A percentile compares a stretch with the other conserved stretches of the same genome.
Conservation (phyloP, 305 asterid genomes). For the Fraxinus velutina region DNA sequence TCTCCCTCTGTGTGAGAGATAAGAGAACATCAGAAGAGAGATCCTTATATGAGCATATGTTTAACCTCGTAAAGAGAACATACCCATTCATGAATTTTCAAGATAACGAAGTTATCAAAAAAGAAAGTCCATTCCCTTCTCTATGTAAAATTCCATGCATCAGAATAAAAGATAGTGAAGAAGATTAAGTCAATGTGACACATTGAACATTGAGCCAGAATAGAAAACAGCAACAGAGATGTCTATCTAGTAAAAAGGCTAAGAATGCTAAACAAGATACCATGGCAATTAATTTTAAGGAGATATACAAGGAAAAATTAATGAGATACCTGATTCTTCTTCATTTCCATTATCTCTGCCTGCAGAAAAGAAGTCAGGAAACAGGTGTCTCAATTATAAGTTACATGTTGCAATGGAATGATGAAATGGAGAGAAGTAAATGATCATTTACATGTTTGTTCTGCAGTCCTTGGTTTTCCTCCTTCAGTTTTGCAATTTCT, state of each 20-base stretch:
- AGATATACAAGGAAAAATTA: not conserved
- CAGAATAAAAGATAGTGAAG: not conserved
- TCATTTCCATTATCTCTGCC: conserved; percentile 68
- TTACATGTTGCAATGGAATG: not conserved
- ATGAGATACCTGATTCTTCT: conserved; percentile 67
- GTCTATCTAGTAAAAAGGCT: not conserved
- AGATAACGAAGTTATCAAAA: not conserved
- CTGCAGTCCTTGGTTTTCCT: conserved; percentile 66
- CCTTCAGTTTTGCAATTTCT: conserved; percentile 90
- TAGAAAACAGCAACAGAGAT: not conserved
- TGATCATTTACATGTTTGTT: conserved; percentile 60
- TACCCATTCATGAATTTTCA: not conserved
- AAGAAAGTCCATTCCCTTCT: not conserved
- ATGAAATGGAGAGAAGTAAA: not conserved
- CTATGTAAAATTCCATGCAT: not conserved
- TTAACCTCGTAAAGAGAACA: not conserved
- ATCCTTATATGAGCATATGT: not conserved
- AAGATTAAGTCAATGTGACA: not conserved
- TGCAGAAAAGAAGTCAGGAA: conserved; percentile 24
- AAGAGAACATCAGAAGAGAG: not conserved
- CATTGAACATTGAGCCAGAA: not conserved
- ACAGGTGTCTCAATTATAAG: conserved; percentile 2
- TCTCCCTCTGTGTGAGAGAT: not conserved
- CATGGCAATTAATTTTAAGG: not conserved
- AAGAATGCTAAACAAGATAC: not conserved